phyloP scores from a whole-genome alignment of 106 monocot species.

The Phalaenopsis aphrodite region DNA sequence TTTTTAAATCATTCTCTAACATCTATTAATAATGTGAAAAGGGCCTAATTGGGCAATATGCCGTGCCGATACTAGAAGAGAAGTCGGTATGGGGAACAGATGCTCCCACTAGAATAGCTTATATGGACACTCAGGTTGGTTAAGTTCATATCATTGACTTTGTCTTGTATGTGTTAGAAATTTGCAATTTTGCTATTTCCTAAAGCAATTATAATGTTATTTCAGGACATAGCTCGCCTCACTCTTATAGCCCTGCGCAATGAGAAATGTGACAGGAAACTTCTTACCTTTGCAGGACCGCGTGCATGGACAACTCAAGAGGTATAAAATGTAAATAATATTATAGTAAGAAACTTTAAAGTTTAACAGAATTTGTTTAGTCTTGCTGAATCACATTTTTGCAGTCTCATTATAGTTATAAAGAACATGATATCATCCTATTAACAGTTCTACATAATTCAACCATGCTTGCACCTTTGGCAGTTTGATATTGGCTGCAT shows the following conservation, averaged over 20 bases:
- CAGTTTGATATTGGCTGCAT: too few relatives aligned
- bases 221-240: constrained; percentile 90
- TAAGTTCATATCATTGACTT: not conserved
- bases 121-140: constrained; percentile 99
- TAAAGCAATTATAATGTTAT: not conserved
- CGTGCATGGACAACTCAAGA: constrained; percentile 99
- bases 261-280: constrained; percentile 65
- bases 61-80: constrained; percentile 96
- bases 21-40: constrained; percentile 1
- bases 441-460: not conserved
- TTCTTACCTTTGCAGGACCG: constrained; percentile 90
- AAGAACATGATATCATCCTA: not conserved
- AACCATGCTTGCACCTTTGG: too few relatives aligned
- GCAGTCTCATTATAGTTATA: not conserved
- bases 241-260: constrained; percentile 92
- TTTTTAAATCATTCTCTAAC: constrained; percentile 2
- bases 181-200: not conserved
- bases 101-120: constrained; percentile 97
- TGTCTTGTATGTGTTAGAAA: not conserved
- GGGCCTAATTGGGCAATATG: constrained; percentile 99
- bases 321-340: constrained; percentile 28
- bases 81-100: constrained; percentile 99
- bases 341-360: not conserved
- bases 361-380: not conserved
- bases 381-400: not conserved